Evolutionary conservation across 805 yeast genomes (phyloP).

Genomic region (Pichia deserticola): DNA sequence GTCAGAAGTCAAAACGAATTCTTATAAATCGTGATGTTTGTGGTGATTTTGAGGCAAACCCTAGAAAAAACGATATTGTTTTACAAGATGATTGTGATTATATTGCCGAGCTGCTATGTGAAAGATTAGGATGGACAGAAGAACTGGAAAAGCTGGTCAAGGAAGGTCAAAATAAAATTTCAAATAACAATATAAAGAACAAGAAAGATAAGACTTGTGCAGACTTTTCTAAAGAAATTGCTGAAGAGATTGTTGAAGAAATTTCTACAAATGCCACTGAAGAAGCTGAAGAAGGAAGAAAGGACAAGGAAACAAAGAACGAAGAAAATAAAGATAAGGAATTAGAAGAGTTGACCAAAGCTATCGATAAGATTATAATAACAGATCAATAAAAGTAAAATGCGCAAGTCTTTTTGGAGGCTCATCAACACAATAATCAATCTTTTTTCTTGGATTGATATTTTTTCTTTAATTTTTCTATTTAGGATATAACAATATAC

Average conservation of each 20-base stretch:
- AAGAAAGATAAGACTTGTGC: neutral
- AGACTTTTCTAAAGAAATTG: conserved; percentile 9
- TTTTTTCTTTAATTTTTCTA: neutral
- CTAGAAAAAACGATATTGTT: conserved; percentile 55
- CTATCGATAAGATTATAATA: neutral
- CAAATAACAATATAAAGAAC: too few relatives aligned
- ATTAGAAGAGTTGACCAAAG: conserved; percentile 9
- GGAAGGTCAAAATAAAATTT: neutral
- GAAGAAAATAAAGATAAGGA: neutral
- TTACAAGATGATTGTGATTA: conserved; percentile 58
- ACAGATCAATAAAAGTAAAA: too few relatives aligned
- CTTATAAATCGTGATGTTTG: conserved; percentile 70
- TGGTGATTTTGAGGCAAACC: conserved; percentile 55
- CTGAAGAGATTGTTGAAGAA: neutral
- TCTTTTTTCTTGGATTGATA: too few relatives aligned
- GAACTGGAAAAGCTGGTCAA: conserved; percentile 40
- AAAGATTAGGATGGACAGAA: conserved; percentile 55
- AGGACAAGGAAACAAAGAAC: neutral
- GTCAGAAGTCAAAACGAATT: conserved; percentile 42
- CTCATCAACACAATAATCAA: too few relatives aligned
- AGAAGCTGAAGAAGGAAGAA: neutral
- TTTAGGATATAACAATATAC: neutral
- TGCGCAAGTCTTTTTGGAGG: too few relatives aligned
- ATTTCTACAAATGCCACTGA: neutral
- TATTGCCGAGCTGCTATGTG: conserved; percentile 48